Evolutionary conservation across 306 rosid genomes (phyloP).

Genomic region (Glycine latifolia): DNA sequence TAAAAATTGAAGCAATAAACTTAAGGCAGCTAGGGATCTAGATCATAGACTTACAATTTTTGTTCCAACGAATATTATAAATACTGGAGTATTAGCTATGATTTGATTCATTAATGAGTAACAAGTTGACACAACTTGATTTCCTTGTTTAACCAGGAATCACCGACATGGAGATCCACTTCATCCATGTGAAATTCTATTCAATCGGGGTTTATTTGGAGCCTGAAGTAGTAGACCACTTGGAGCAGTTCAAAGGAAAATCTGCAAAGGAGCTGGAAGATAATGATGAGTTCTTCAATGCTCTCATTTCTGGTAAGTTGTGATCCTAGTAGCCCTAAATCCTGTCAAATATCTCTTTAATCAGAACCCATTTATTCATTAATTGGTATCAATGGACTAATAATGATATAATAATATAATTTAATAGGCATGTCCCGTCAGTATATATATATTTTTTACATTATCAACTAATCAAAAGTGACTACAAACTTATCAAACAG

Average conservation of each 20-base stretch:
- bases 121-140: neutral
- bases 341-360: neutral
- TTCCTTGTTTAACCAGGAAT: slow-evolving; percentile 58
- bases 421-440: too few relatives aligned
- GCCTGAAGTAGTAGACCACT: slow-evolving; percentile 67
- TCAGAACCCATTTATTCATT: too few relatives aligned
- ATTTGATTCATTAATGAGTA: neutral
- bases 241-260: slow-evolving; percentile 83
- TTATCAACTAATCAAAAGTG: too few relatives aligned
- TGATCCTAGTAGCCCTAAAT: neutral
- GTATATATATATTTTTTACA: too few relatives aligned
- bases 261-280: slow-evolving; percentile 66
- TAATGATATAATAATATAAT: too few relatives aligned
- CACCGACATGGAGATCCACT: slow-evolving; percentile 91
- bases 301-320: slow-evolving; percentile 71
- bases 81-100: neutral
- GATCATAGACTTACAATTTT: neutral
- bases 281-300: slow-evolving; percentile 85
- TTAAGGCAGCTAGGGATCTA: neutral
- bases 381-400: too few relatives aligned
- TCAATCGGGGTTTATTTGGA: slow-evolving; percentile 92
- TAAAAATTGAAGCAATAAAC: neutral
- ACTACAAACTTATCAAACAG: too few relatives aligned
- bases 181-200: slow-evolving; percentile 90
- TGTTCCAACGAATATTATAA: too few relatives aligned